phyloP scores from a whole-genome alignment of 768 basidiomycete species.

The Lactarius sp. region DNA sequence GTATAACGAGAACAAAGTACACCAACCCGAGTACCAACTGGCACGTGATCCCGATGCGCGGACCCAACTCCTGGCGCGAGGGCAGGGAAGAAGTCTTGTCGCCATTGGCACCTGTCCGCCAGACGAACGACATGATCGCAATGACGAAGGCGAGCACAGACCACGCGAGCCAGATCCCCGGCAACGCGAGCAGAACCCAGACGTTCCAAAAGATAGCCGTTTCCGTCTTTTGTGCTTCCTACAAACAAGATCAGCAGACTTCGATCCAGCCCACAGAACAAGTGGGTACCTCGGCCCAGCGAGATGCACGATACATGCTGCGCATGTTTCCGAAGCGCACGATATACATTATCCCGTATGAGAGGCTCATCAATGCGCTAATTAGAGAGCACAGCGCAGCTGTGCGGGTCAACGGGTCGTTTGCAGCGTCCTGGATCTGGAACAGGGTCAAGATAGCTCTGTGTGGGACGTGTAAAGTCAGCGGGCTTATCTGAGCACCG shows the following conservation, averaged over 20 bases:
- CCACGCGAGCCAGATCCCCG: constrained; percentile 70
- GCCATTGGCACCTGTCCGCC: constrained; percentile 51
- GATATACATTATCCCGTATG: constrained; percentile 71
- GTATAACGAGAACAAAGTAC: constrained; percentile 57
- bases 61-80: constrained; percentile 39
- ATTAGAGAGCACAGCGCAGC: constrained; percentile 59
- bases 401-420: constrained; percentile 59
- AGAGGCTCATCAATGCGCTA: constrained; percentile 64
- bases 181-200: constrained; percentile 64
- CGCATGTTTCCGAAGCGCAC: constrained; percentile 68
- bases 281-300: constrained; percentile 59
- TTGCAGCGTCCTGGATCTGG: constrained; percentile 46
- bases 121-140: constrained; percentile 61
- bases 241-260: constrained; percentile 1
- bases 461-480: constrained; percentile 7
- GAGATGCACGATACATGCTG: constrained; percentile 63
- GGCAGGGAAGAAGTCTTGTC: constrained; percentile 39
- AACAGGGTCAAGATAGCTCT: constrained; percentile 70
- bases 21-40: constrained; percentile 55
- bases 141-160: constrained; percentile 63
- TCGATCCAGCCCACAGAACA: not conserved
- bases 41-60: constrained; percentile 51
- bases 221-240: constrained; percentile 56
- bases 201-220: constrained; percentile 57
- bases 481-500: not conserved